Evolutionary conservation across 495 filamentous ascomycete species (phyloP).

Genomic region (Podospora australis): DNA sequence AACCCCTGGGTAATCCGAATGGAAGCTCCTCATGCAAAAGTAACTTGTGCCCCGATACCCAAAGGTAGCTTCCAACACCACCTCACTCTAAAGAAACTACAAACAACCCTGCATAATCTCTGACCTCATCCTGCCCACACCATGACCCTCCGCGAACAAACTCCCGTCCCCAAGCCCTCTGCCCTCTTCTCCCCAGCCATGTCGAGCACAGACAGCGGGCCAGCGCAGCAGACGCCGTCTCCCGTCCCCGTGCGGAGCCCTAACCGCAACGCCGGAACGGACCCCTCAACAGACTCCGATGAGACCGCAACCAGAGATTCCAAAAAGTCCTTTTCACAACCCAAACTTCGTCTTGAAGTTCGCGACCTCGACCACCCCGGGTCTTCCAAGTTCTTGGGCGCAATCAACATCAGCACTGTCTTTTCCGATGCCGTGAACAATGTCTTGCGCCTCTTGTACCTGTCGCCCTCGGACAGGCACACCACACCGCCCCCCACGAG

Average conservation of each 20-base stretch:
- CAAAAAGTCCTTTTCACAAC: not conserved
- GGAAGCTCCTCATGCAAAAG: too few species aligned
- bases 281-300: not conserved
- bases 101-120: not conserved
- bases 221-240: not conserved
- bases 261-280: not conserved
- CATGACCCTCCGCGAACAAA: constrained; percentile 6
- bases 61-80: too few species aligned
- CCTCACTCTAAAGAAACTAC: not conserved
- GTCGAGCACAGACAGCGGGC: not conserved
- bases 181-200: not conserved
- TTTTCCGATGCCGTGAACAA: constrained; percentile 54
- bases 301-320: not conserved
- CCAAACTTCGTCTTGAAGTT: not conserved
- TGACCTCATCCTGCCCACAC: not conserved
- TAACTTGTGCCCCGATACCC: too few species aligned
- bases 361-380: not conserved
- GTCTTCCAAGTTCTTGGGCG: not conserved
- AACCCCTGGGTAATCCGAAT: too few species aligned
- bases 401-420: constrained; percentile 30
- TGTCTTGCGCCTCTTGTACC: constrained; percentile 62
- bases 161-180: not conserved
- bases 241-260: not conserved
- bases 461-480: constrained; percentile 30
- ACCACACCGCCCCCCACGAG: constrained; percentile 47